phyloP scores from a whole-genome alignment of 495 filamentous ascomycete species.

The Daldinia vernicosa region DNA sequence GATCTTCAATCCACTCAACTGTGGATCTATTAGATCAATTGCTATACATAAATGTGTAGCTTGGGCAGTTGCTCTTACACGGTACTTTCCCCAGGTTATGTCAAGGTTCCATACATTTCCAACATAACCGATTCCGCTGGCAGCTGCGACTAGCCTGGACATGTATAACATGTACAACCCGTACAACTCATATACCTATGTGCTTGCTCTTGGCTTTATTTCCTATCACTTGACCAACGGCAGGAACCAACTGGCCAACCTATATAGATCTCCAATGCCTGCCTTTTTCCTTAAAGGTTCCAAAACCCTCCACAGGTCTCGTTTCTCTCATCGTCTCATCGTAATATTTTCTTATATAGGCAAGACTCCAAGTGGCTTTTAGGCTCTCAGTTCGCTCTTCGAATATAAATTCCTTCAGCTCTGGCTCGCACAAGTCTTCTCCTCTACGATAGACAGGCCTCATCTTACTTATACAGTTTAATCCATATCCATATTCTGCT shows the following conservation, averaged over 20 bases:
- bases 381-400: constrained; percentile 20
- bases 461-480: constrained; percentile 16
- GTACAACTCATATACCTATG: not conserved
- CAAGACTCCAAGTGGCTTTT: constrained; percentile 18
- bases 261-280: constrained; percentile 20
- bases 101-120: constrained; percentile 37
- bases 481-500: constrained; percentile 13
- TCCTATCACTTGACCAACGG: constrained; percentile 19
- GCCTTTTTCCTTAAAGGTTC: constrained; percentile 20
- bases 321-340: not conserved
- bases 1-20: constrained; percentile 19
- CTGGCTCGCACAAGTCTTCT: not conserved
- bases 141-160: constrained; percentile 19
- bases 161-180: not conserved
- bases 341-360: not conserved
- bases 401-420: not conserved
- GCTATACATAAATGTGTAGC: not conserved
- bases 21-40: constrained; percentile 30
- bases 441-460: constrained; percentile 7
- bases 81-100: constrained; percentile 21
- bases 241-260: constrained; percentile 12
- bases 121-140: constrained; percentile 41
- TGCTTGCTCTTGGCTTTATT: not conserved
- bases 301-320: constrained; percentile 20
- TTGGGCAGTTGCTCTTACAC: not conserved